Evolutionary conservation across 2,329 filamentous ascomycete species (phyloP), one percentile per base, ranked within the genome.

Genomic region (Didymella keratinophila): DNA sequence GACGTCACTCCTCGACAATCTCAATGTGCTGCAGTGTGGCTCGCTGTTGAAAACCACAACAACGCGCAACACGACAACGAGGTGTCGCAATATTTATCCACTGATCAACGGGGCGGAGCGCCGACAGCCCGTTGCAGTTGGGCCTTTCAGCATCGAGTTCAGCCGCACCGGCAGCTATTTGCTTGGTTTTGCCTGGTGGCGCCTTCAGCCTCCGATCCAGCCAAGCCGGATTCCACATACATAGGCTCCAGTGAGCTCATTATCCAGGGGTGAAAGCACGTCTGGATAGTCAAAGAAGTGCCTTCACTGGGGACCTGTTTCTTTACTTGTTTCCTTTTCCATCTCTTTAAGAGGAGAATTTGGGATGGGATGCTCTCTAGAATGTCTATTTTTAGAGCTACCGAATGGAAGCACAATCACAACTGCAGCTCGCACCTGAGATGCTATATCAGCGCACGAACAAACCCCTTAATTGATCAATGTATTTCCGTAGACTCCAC

Each of bases 1-100:
- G 56, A 58, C 56, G 50, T 58, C 56, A 58, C 45, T n/a, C 4
- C 11, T 44, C 14, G 49, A 58, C 14, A 32, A 53, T 39, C 32
- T 23, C 30, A 48, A 52, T 52, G n/a, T 45, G 39, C 25, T 30
- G 39, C 37, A 12, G 8, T 39, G 39, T 41, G 30, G 30, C 16
- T 30, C 25, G 21, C 25, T 32, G n/a, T 16, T 42, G 25, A 42
- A 46, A 18, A 25, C 11, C 34, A 42, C 32, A 18, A 45, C 45
- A 46, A 46, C 50, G 34, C 46, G 45, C 50, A 58, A 42, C 7
- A 28, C 56, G 12, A 41, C 36, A 25, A 54, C 45, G 28, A 42
- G 20, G 20, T 39, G 48, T 57, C 28, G 55, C 48, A 53, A 30
- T 32, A 16, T 23, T 23, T 18, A 23, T 27, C 45, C 46, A 53